Conservation (phyloP, 352 stramenopile species). For the Albugo laibachii region DNA sequence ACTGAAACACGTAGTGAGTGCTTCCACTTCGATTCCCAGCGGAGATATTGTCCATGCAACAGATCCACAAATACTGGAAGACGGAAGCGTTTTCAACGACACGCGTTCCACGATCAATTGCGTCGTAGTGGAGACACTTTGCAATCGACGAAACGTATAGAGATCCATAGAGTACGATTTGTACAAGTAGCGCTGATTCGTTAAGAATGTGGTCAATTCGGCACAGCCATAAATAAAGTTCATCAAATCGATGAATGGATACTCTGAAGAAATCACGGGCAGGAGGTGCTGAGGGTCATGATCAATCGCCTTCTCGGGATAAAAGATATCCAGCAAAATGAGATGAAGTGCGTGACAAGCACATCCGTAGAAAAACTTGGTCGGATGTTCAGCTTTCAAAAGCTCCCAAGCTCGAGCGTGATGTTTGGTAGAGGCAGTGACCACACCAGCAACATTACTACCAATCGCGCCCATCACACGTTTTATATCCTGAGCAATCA, state of each 20-base stretch:
- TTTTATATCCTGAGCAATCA: slow-evolving; percentile 72
- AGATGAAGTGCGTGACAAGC: slow-evolving; percentile 63
- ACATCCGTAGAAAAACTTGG: slow-evolving; percentile 76
- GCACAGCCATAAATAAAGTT: slow-evolving; percentile 58
- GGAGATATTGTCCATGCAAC: slow-evolving; percentile 5
- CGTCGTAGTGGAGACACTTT: slow-evolving; percentile 33
- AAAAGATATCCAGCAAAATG: slow-evolving; percentile 70
- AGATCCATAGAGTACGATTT: slow-evolving; percentile 63
- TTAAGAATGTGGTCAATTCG: slow-evolving; percentile 59
- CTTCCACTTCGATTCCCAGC: slow-evolving; percentile 38
- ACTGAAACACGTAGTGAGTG: slow-evolving; percentile 41
- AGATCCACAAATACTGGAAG: too few relatives aligned
- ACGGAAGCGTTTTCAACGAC: too few relatives aligned
- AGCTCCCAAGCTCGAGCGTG: slow-evolving; percentile 62
- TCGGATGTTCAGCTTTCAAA: slow-evolving; percentile 65
- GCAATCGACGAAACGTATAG: slow-evolving; percentile 55
- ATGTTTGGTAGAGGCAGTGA: slow-evolving; percentile 55
- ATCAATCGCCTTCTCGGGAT: slow-evolving; percentile 39
- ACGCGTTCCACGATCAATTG: too few relatives aligned
- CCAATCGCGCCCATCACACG: slow-evolving; percentile 57
- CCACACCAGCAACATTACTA: slow-evolving; percentile 40
- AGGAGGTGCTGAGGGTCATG: slow-evolving; percentile 44
- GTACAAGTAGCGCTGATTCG: slow-evolving; percentile 49
- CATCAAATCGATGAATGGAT: slow-evolving; percentile 60
- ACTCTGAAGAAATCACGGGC: slow-evolving; percentile 46